phyloP scores from a whole-genome alignment of 805 yeast species.

The Danielozyma ontarioensis region DNA sequence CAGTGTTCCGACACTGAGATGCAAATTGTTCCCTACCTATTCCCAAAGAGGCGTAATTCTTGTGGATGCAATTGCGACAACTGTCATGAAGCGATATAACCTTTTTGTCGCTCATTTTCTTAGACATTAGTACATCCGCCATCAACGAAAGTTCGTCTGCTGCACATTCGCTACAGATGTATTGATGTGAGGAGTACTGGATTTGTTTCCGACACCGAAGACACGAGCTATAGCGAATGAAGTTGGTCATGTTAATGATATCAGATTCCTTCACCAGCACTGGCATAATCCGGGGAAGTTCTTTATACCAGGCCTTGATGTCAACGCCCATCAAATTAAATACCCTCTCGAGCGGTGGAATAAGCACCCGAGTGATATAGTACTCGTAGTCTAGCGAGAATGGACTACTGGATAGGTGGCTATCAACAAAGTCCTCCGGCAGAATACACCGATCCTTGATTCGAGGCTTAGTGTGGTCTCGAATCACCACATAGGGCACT shows the following conservation, averaged over 20 bases:
- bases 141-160: constrained; percentile 31
- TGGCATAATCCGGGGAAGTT: constrained; percentile 44
- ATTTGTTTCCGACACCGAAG: constrained; percentile 19
- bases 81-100: constrained; percentile 5
- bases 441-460: constrained; percentile 74
- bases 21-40: constrained; percentile 5
- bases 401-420: constrained; percentile 23
- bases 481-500: constrained; percentile 78
- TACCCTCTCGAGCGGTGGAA: constrained; percentile 86
- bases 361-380: constrained; percentile 74
- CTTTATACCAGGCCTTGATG: constrained; percentile 68
- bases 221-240: constrained; percentile 16
- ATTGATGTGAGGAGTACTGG: constrained; percentile 2
- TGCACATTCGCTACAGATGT: constrained; percentile 15
- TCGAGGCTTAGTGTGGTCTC: constrained; percentile 48
- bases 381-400: constrained; percentile 72
- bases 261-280: background rate
- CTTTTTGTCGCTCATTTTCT: constrained; percentile 10
- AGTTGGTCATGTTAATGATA: constrained; percentile 5
- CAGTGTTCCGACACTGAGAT: constrained; percentile 50
- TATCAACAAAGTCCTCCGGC: constrained; percentile 64
- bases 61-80: constrained; percentile 19
- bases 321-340: constrained; percentile 82
- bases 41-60: constrained; percentile 11
- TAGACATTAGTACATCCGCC: constrained; percentile 20